Evolutionary conservation across 345 rosid species (phyloP), one percentile per base, ranked within the genome.

Genomic region (Lumnitzera racemosa): DNA sequence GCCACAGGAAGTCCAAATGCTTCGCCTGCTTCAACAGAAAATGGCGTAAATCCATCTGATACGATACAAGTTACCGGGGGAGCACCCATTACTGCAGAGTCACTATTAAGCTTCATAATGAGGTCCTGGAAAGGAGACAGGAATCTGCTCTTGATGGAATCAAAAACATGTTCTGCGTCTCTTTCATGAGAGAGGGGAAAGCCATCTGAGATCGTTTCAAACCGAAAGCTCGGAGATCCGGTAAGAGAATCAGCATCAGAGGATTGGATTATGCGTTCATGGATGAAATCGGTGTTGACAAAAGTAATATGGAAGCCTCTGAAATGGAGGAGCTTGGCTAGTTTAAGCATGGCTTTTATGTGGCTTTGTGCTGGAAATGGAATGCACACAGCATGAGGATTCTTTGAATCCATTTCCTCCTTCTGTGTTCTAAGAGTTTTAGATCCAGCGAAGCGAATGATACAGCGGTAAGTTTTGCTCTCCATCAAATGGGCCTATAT

Each of bases 331-430:
- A 80, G 81, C 62, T 74, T 74, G 23, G 84, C 76, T 0, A 80
- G 67, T 17, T 69, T 67, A 57, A 70, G 50, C 75, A 75, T 25
- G 41, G 83, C 75, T 61, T 55, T 72, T 20, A 75, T 29, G 65
- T 75, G 83, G 54, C 83, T 77, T 65, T 78, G 83, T 9, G 71
- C 48, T 46, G 83, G 83, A 50, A 36, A 69, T 11, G 83, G 79
- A 23, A 78, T 29, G 31, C 72, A 70, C 17, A 75, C 71, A 20
- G 69, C 80, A 59, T 72, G 73, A 17, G 71, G 57, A 24, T 47
- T 65, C 46, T 36, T 36, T 36, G 43, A 36, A 36, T 36, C 43
- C 43, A 36, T 36, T 36, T 9, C 43, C 43, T 36, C 43, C 7
- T 9, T 36, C 7, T 9, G 1, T 36, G 7, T 36, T 36, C 43